phyloP scores from a whole-genome alignment of 768 basidiomycete genomes.

The Suillus tomentosus region DNA sequence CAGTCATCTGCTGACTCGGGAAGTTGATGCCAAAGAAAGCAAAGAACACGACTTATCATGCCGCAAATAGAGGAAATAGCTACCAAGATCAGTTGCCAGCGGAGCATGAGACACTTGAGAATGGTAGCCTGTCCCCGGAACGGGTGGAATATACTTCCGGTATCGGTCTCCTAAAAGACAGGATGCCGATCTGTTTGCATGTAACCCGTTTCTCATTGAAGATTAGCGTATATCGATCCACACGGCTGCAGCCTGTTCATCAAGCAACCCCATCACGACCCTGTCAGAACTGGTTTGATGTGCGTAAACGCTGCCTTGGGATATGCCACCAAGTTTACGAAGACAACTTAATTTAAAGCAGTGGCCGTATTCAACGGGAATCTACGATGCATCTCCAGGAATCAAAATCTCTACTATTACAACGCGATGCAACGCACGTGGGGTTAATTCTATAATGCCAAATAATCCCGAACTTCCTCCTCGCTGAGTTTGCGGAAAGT shows the following conservation, averaged over 20 bases:
- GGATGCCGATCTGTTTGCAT: background rate
- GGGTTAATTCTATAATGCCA: conserved; percentile 64
- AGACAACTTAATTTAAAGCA: background rate
- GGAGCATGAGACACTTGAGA: background rate
- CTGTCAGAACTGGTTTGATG: conserved; percentile 1
- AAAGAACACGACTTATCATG: conserved; percentile 3
- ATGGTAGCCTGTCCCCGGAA: background rate
- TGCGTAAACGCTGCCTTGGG: background rate
- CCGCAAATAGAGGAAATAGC: background rate
- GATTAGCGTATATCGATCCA: background rate
- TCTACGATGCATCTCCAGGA: conserved; percentile 5
- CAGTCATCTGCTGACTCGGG: background rate
- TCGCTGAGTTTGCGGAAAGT: conserved; percentile 95
- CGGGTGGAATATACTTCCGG: background rate
- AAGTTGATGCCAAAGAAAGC: background rate
- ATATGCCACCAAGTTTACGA: background rate
- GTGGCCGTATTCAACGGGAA: background rate
- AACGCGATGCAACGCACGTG: conserved; percentile 29
- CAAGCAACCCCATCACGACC: background rate
- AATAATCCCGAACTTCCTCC: conserved; percentile 96
- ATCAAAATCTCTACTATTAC: conserved; percentile 12
- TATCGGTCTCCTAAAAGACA: background rate
- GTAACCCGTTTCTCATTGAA: background rate
- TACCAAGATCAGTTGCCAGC: background rate
- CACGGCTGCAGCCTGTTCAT: background rate